Evolutionary conservation across 495 filamentous ascomycete genomes (phyloP).

Genomic region (Xylaria curta): DNA sequence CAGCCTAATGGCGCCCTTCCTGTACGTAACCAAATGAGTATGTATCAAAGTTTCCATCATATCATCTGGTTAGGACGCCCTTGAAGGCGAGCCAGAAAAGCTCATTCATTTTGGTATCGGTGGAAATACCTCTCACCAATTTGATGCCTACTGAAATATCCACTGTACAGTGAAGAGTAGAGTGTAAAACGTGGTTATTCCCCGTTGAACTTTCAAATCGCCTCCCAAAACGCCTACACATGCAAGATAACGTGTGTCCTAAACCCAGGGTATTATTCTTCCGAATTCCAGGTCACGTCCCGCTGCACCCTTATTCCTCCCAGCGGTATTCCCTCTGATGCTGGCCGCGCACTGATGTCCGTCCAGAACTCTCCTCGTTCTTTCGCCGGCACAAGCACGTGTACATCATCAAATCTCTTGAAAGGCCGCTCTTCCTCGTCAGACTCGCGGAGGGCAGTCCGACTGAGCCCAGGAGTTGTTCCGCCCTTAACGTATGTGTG

Average conservation of each 20-base stretch:
- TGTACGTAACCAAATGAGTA: not conserved
- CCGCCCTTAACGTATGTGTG: not conserved
- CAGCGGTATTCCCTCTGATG: constrained; percentile 6
- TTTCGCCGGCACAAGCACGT: constrained; percentile 21
- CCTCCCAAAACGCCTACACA: not conserved
- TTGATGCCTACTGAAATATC: not conserved
- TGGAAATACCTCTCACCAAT: not conserved
- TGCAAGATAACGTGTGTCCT: constrained; percentile 2
- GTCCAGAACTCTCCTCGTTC: constrained; percentile 25
- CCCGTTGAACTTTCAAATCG: not conserved
- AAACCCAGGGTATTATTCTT: constrained; percentile 7
- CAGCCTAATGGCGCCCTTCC: not conserved
- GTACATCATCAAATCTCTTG: constrained; percentile 18
- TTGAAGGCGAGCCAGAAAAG: not conserved
- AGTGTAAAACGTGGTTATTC: not conserved
- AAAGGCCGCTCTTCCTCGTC: constrained; percentile 22
- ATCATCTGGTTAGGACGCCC: not conserved
- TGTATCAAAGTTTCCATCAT: not conserved
- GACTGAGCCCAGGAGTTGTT: not conserved
- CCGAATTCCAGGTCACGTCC: constrained; percentile 25
- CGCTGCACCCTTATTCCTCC: constrained; percentile 24
- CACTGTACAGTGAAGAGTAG: not conserved
- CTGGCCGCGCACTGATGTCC: constrained; percentile 26
- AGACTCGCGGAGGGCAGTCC: constrained; percentile 23
- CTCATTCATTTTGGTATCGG: not conserved